These are phyloP conservation scores for Vickermania ingenoplastis DNA, from an alignment of 208 protist species.

Conservation along the genomic window DNA sequence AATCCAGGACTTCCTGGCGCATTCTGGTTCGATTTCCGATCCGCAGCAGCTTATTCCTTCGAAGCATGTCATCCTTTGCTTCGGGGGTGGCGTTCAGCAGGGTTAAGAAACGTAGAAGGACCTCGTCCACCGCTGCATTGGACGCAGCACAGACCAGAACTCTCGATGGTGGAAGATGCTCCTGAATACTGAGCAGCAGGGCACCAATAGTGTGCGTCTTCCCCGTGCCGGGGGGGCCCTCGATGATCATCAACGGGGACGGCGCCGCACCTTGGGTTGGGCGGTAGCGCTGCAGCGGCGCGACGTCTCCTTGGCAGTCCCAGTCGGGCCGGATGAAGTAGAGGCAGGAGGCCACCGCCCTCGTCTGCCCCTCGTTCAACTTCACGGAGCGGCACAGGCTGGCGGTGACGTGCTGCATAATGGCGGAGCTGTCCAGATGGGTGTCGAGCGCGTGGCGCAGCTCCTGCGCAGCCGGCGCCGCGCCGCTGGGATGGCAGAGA, in stretches of 20 bases:
- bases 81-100: too few species aligned
- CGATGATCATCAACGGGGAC: constrained; percentile 62
- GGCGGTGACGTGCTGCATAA: background rate
- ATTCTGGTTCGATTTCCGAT: constrained; percentile 57
- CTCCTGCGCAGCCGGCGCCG: constrained; percentile 14
- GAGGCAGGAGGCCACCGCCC: constrained; percentile 47
- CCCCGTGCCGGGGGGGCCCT: constrained; percentile 84
- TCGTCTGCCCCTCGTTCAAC: constrained; percentile 61
- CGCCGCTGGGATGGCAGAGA: constrained; percentile 50
- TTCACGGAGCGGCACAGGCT: constrained; percentile 22
- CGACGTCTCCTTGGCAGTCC: constrained; percentile 7
- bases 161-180: constrained; percentile 23
- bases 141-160: constrained; percentile 78
- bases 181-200: constrained; percentile 57
- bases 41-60: constrained; percentile 50
- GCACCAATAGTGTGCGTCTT: constrained; percentile 85
- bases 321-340: constrained; percentile 34
- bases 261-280: constrained; percentile 2
- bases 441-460: constrained; percentile 20
- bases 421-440: constrained; percentile 11
- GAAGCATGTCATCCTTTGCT: constrained; percentile 6
- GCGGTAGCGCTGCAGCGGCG: background rate
- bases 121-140: constrained; percentile 83
- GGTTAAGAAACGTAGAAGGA: constrained; percentile 44
- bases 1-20: constrained; percentile 33